Evolutionary conservation across 2,329 filamentous ascomycete genomes (phyloP).

Genomic region (Pseudogymnoascus pannorum): DNA sequence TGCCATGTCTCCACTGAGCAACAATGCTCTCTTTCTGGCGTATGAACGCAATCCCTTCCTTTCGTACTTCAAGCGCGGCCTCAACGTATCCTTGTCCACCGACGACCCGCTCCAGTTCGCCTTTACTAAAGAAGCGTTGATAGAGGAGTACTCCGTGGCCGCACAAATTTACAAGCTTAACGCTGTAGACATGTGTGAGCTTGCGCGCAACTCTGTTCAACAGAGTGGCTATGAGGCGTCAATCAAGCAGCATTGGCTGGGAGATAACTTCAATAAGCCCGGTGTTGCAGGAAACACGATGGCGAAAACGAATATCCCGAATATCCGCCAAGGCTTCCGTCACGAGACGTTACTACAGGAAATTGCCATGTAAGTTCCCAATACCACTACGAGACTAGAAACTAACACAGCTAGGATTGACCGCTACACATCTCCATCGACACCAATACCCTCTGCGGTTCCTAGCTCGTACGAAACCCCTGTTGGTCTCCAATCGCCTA

Average conservation of each 20-base stretch:
- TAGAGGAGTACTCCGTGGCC: slow-evolving; percentile 96
- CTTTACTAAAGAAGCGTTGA: slow-evolving; percentile 95
- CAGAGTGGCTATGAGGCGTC: slow-evolving; percentile 89
- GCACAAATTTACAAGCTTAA: slow-evolving; percentile 98
- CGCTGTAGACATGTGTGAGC: slow-evolving; percentile 95
- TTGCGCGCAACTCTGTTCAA: slow-evolving; percentile 90
- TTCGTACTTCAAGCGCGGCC: slow-evolving; percentile 86
- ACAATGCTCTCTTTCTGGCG: slow-evolving; percentile 92
- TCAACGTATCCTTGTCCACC: slow-evolving; percentile 94
- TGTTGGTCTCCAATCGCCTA: slow-evolving; percentile 22
- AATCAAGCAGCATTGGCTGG: slow-evolving; percentile 89
- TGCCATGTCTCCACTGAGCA: slow-evolving; percentile 97
- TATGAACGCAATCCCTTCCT: slow-evolving; percentile 97
- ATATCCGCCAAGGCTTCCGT: slow-evolving; percentile 83
- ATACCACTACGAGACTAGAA: neutral
- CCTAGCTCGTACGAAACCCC: neutral
- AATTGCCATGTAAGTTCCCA: slow-evolving; percentile 64
- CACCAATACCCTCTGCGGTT: neutral
- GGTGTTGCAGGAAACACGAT: slow-evolving; percentile 84
- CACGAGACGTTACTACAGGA: slow-evolving; percentile 82
- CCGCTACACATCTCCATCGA: slow-evolving; percentile 20
- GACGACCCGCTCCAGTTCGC: slow-evolving; percentile 97
- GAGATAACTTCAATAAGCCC: slow-evolving; percentile 65
- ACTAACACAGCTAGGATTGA: slow-evolving; percentile 27
- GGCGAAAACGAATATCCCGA: slow-evolving; percentile 92